phyloP scores from a whole-genome alignment of 1,284 basidiomycete species.

The Quambalaria eucalypti region DNA sequence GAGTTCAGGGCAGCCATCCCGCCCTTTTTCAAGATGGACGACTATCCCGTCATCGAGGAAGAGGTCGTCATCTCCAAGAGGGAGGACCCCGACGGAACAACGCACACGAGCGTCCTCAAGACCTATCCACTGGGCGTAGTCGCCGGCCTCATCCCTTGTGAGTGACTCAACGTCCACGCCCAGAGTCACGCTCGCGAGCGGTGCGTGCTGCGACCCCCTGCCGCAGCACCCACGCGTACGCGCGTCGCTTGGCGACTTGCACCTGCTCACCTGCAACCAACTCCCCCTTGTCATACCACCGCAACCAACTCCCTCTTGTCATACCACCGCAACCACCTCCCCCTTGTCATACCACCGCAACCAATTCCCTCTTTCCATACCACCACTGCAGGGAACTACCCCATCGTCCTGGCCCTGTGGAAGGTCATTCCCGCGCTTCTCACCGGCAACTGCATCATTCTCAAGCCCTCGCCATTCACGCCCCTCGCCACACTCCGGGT shows the following conservation, averaged over 20 bases:
- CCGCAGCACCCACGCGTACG: no score
- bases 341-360: no score
- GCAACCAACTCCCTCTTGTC: no score
- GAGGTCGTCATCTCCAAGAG: conserved; percentile 15
- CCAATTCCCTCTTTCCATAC: background rate
- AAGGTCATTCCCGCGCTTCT: conserved; percentile 18
- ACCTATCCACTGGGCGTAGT: conserved; percentile 19
- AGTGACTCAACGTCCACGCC: no score
- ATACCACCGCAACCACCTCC: no score
- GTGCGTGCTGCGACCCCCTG: no score
- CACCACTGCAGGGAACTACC: conserved; percentile 5
- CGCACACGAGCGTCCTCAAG: conserved; percentile 8
- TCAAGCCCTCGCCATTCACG: conserved; percentile 28
- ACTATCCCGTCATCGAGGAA: conserved; percentile 17
- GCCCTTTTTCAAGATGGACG: no score
- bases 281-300: no score
- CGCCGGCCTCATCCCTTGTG: conserved; percentile 23
- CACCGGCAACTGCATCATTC: conserved; percentile 24
- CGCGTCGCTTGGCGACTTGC: no score
- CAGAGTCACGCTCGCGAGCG: no score
- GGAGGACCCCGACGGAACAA: conserved; percentile 12
- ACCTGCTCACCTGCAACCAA: no score
- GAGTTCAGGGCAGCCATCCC: conserved; percentile 13
- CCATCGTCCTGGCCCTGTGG: conserved; percentile 18
- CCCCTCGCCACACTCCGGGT: conserved; percentile 21